Conservation (phyloP, 1,284 basidiomycete genomes). For the Rhodofomes roseus region DNA sequence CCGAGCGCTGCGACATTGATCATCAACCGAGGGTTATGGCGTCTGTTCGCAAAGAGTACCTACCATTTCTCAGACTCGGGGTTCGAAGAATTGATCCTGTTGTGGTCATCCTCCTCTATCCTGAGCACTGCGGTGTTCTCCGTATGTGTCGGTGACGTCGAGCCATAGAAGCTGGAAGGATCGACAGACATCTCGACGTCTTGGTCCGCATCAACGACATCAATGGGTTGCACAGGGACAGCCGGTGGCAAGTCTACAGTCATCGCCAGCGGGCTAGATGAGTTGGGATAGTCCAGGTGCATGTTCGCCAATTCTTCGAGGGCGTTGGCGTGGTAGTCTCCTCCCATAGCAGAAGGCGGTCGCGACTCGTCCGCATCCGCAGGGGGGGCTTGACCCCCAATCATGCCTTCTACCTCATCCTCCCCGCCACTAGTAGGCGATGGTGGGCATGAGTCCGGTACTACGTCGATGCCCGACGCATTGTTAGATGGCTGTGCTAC, state of each 20-base stretch:
- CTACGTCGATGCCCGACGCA: conserved; percentile 20
- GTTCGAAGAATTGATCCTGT: not conserved
- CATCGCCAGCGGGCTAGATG: conserved; percentile 12
- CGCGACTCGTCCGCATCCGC: conserved; percentile 17
- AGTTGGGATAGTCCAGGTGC: conserved; percentile 17
- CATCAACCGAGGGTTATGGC: not conserved
- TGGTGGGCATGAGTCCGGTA: conserved; percentile 4
- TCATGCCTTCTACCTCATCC: conserved; percentile 23
- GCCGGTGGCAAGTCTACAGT: conserved; percentile 11
- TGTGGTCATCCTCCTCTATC: not conserved
- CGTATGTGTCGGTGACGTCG: not conserved
- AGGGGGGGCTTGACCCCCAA: conserved; percentile 18
- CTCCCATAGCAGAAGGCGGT: conserved; percentile 7
- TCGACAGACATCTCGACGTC: conserved; percentile 1
- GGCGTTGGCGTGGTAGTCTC: not conserved
- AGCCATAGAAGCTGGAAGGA: conserved; percentile 13
- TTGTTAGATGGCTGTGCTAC: not conserved
- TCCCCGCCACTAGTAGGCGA: conserved; percentile 17
- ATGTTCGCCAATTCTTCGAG: not conserved
- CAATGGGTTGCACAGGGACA: conserved; percentile 5
- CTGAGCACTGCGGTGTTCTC: not conserved
- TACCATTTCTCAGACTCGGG: not conserved
- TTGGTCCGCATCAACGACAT: not conserved
- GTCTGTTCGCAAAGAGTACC: not conserved
- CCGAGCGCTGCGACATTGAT: conserved; percentile 51